Evolutionary conservation across 2,329 filamentous ascomycete species (phyloP).

Genomic region (Pezicula rhizophila): DNA sequence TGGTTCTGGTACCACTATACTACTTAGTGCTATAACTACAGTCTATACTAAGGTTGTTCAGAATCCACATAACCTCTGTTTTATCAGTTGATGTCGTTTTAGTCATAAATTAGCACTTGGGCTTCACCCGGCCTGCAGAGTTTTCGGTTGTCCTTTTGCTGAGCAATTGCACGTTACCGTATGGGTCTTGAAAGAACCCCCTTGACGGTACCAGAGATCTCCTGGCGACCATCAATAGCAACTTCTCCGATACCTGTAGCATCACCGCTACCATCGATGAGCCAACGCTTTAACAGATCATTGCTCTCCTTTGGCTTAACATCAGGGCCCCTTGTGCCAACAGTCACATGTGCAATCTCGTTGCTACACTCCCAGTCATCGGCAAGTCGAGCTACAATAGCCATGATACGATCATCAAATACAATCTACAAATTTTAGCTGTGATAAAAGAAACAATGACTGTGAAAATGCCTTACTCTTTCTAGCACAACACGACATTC

Average conservation of each 20-base stretch:
- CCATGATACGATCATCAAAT: constrained; percentile 84
- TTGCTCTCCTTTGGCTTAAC: constrained; percentile 97
- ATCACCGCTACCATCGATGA: constrained; percentile 46
- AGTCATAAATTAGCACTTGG: too few species aligned
- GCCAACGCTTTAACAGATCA: constrained; percentile 69
- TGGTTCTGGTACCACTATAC: too few species aligned
- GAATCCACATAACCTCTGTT: too few species aligned
- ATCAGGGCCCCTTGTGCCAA: constrained; percentile 67
- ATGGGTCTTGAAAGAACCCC: constrained; percentile 15
- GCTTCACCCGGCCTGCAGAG: too few species aligned
- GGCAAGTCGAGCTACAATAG: constrained; percentile 73
- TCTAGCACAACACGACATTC: constrained; percentile 59
- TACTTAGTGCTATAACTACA: too few species aligned
- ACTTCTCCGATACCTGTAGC: constrained; percentile 25
- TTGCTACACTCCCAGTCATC: constrained; percentile 71
- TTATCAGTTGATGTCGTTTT: too few species aligned
- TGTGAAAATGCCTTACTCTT: constrained; percentile 35
- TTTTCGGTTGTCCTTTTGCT: too few species aligned
- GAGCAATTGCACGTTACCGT: too few species aligned
- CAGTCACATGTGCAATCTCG: constrained; percentile 75
- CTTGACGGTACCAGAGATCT: constrained; percentile 24
- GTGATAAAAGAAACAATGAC: constrained; percentile 1
- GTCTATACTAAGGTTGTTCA: too few species aligned
- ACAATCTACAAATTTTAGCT: constrained; percentile 48
- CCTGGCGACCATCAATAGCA: constrained; percentile 18